Base-by-base conservation (phyloP, 2,329 filamentous ascomycete species). In the Metarhizium anisopliae region DNA sequence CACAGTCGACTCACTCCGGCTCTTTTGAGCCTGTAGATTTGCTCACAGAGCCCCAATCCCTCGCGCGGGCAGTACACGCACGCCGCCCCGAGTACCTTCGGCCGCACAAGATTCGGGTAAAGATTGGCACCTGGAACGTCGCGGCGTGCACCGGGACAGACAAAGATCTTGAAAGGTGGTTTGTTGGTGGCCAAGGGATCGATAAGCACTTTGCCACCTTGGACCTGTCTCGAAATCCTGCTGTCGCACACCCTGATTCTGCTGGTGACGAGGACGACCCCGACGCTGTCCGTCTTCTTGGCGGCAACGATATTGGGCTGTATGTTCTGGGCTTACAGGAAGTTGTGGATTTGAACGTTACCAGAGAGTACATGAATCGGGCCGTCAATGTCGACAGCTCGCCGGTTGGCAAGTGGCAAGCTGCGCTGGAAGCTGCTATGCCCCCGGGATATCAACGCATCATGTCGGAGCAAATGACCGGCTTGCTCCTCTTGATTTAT, bases 61-160 rank as follows among this genome's bases (percentile, higher is more conserved):
- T 87, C n/a, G 81, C 82, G 50, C 77, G 75, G 59, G 82, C 82
- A 35, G 76, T 97, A 43, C 82, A 86, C 66, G 84, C 87, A 43
- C 82, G 94, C 54, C 82, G 85, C 64, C 74, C 81, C 51, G 92
- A 97, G 69, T 99, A 92, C 68, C 86, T 87, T 30, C 82, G 85
- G 42, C 82, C 85, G 47, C 85, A 85, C 67, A 81, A 81, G 52
- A 83, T 96, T 62, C 86, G 85, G 61, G 82, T 99, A 70, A 96
- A 96, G 72, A 80, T 99, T 53, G 94, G 93, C 47, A 87, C 89
- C 0, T 99, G 94, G 94, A 99, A 99, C 71, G 90, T 96, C 16
- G 94, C 91, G 4, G 85, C 87, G 1, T 85, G 88, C 60, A 84
- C 89, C 13, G 90, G 89, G 29, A 91, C 90, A 0, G 91, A 96